These are phyloP conservation scores for Puccinia horiana DNA, from an alignment of 1,284 basidiomycete species.

Conservation along the genomic window DNA sequence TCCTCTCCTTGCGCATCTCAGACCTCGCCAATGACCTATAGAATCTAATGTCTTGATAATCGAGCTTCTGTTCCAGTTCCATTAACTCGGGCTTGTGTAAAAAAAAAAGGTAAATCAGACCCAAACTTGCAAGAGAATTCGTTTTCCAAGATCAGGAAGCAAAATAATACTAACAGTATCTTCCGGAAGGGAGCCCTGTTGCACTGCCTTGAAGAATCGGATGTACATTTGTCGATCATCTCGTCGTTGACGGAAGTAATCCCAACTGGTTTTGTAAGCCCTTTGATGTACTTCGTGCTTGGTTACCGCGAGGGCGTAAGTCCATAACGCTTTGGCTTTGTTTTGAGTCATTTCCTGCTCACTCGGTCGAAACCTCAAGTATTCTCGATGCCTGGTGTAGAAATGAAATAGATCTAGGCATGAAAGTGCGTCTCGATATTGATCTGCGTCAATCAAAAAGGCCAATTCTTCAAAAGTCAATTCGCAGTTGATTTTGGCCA, in stretches of 20 bases:
- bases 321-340: constrained; percentile 71
- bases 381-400: constrained; percentile 86
- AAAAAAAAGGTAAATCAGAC: not conserved
- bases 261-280: constrained; percentile 86
- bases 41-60: constrained; percentile 95
- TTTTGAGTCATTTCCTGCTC: constrained; percentile 69
- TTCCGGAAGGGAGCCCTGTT: constrained; percentile 22
- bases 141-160: not conserved
- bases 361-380: constrained; percentile 68
- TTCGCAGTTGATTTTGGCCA: constrained; percentile 83
- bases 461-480: constrained; percentile 93
- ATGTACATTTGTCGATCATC: constrained; percentile 83
- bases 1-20: constrained; percentile 78
- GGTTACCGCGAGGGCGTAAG: constrained; percentile 81
- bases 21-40: constrained; percentile 94
- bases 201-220: constrained; percentile 70
- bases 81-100: constrained; percentile 63
- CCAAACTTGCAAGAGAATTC: not conserved
- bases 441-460: constrained; percentile 86
- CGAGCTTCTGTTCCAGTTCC: constrained; percentile 76
- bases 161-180: not conserved
- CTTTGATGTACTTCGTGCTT: constrained; percentile 81
- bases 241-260: constrained; percentile 81
- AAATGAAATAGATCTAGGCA: constrained; percentile 97
- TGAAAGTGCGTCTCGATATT: constrained; percentile 92